These are phyloP conservation scores for Kalmanozyma brasiliensis DNA, from an alignment of 1,284 basidiomycete genomes.

Conservation along the genomic window DNA sequence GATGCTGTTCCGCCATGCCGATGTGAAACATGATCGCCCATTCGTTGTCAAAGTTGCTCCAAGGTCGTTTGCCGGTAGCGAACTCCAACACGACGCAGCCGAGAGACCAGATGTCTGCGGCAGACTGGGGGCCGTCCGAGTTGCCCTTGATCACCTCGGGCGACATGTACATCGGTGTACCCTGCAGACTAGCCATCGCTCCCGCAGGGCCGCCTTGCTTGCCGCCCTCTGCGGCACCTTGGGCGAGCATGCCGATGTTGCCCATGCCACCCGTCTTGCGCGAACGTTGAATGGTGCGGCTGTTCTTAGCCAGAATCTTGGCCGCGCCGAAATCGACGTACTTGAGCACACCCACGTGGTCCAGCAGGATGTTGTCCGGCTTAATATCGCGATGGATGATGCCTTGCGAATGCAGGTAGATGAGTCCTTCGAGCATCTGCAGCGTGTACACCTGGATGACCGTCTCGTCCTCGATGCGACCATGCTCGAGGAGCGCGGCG, in stretches of 20 bases:
- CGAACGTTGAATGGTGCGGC: slow-evolving; percentile 72
- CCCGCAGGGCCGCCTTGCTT: slow-evolving; percentile 63
- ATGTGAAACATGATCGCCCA: slow-evolving; percentile 99
- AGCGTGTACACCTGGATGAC: slow-evolving; percentile 95
- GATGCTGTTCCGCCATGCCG: slow-evolving; percentile 94
- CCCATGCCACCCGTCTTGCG: slow-evolving; percentile 47
- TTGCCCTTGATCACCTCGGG: slow-evolving; percentile 93
- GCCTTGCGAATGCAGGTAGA: slow-evolving; percentile 90
- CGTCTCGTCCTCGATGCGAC: slow-evolving; percentile 94
- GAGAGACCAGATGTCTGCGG: slow-evolving; percentile 97
- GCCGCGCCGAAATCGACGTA: slow-evolving; percentile 99
- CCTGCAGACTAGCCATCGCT: slow-evolving; percentile 78
- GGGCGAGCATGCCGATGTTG: slow-evolving; percentile 39
- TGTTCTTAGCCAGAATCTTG: slow-evolving; percentile 94
- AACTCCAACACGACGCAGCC: slow-evolving; percentile 97
- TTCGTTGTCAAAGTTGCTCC: slow-evolving; percentile 99
- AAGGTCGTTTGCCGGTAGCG: slow-evolving; percentile 94
- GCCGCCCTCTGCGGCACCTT: slow-evolving; percentile 70
- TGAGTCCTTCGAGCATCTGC: slow-evolving; percentile 94
- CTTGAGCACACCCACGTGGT: slow-evolving; percentile 93
- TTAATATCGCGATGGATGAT: slow-evolving; percentile 98
- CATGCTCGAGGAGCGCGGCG: slow-evolving; percentile 88
- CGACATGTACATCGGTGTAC: slow-evolving; percentile 99
- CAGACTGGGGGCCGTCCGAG: slow-evolving; percentile 80
- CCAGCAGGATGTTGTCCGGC: slow-evolving; percentile 96